These are phyloP conservation scores for Melanogaster broomeanus DNA, from an alignment of 768 basidiomycete species.

Conservation along the genomic window DNA sequence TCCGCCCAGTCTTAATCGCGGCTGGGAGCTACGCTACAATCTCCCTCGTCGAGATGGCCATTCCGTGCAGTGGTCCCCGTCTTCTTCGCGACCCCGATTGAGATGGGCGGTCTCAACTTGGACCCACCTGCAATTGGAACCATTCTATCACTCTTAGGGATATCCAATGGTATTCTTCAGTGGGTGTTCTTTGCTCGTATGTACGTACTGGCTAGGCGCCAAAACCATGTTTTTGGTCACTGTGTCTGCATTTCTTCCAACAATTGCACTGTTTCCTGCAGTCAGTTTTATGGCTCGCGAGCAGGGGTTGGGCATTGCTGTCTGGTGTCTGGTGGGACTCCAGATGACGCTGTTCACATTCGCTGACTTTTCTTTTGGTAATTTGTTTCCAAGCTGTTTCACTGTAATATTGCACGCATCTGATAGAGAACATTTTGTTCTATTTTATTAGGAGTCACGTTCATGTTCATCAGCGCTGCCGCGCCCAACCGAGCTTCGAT, in stretches of 20 bases:
- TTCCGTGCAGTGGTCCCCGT: constrained; percentile 47
- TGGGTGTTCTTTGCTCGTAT: constrained; percentile 60
- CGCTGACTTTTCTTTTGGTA: constrained; percentile 56
- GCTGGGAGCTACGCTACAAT: too few relatives aligned
- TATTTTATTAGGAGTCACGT: constrained; percentile 62
- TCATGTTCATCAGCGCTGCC: constrained; percentile 67
- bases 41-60: constrained; percentile 63
- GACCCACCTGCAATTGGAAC: constrained; percentile 32
- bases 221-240: too few relatives aligned
- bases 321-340: too few relatives aligned
- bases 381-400: constrained; percentile 18
- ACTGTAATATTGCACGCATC: too few relatives aligned
- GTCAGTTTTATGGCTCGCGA: constrained; percentile 38
- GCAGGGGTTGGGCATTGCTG: constrained; percentile 39
- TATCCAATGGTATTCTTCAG: constrained; percentile 49
- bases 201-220: constrained; percentile 56
- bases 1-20: too few relatives aligned
- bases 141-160: constrained; percentile 26
- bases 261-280: constrained; percentile 44
- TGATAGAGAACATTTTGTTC: background rate
- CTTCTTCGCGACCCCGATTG: too few relatives aligned
- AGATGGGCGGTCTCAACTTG: too few relatives aligned
- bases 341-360: constrained; percentile 50
- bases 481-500: constrained; percentile 69
- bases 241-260: constrained; percentile 50